Percentiles rank a stretch among this genome's conserved stretches.
Evolutionary conservation across 179 eudicot genomes (phyloP).

Genomic region (Silene coronaria): DNA sequence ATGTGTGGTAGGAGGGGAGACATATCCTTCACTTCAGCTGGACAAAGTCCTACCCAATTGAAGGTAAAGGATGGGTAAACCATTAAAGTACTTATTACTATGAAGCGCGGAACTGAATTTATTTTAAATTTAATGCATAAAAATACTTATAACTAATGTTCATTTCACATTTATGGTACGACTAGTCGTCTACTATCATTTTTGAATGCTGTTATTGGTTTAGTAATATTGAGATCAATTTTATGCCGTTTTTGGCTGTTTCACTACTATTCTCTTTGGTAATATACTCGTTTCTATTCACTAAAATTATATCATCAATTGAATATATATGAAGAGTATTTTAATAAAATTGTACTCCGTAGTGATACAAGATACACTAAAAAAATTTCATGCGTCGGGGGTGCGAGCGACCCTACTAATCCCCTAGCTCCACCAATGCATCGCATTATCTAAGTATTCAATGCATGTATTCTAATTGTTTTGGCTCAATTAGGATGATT

Average conservation of each 20-base stretch:
- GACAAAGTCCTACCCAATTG: not conserved
- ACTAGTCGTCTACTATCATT: not conserved
- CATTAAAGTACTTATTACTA: not conserved
- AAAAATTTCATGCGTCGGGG: too few species aligned
- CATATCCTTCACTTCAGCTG: conserved; percentile 16
- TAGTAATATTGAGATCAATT: not conserved
- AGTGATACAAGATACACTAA: too few species aligned
- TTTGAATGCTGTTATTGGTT: not conserved
- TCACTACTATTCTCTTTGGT: not conserved
- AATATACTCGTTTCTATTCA: too few species aligned
- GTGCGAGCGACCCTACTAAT: too few species aligned
- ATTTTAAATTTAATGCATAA: conserved; percentile 3
- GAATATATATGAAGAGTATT: too few species aligned
- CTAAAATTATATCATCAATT: too few species aligned
- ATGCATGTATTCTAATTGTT: too few species aligned
- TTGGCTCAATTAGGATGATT: too few species aligned
- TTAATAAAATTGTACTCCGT: too few species aligned
- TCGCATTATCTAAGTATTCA: too few species aligned
- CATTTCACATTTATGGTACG: not conserved
- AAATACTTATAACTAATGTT: not conserved
- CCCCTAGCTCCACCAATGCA: too few species aligned
- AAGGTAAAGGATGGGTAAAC: conserved; percentile 3
- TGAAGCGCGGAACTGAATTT: not conserved
- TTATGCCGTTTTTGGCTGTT: not conserved
- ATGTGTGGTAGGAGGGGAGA: conserved; percentile 16